Evolutionary conservation across 2,329 filamentous ascomycete species (phyloP).

Genomic region (Aspergillus arachidicola): DNA sequence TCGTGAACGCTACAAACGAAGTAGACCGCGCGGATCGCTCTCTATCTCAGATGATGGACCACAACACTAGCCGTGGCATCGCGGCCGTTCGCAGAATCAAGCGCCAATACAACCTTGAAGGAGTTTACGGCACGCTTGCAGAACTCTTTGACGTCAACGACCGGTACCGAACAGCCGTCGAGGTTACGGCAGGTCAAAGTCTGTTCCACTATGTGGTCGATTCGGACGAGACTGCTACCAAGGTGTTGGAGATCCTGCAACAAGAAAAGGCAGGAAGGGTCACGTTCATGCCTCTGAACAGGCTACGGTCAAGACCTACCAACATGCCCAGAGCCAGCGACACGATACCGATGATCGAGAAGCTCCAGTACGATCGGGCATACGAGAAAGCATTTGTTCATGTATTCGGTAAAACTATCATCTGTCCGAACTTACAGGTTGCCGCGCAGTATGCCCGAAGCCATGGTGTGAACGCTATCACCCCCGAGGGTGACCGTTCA

Average conservation of each 20-base stretch:
- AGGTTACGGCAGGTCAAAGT: slow-evolving; percentile 88
- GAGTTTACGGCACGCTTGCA: slow-evolving; percentile 88
- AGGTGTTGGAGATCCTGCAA: slow-evolving; percentile 77
- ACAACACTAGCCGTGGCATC: slow-evolving; percentile 81
- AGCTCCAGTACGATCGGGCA: slow-evolving; percentile 73
- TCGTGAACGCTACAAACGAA: slow-evolving; percentile 75
- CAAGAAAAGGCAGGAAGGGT: slow-evolving; percentile 80
- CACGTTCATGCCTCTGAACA: slow-evolving; percentile 91
- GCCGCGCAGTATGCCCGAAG: slow-evolving; percentile 90
- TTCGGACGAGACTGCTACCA: slow-evolving; percentile 81
- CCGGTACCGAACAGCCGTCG: slow-evolving; percentile 82
- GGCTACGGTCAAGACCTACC: slow-evolving; percentile 68
- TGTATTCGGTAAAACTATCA: slow-evolving; percentile 92
- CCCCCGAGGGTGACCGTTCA: slow-evolving; percentile 88
- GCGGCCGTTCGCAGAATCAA: slow-evolving; percentile 85
- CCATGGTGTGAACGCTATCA: slow-evolving; percentile 90
- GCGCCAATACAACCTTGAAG: slow-evolving; percentile 74
- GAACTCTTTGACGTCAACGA: slow-evolving; percentile 89
- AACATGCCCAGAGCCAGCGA: slow-evolving; percentile 86
- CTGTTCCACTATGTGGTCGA: slow-evolving; percentile 97
- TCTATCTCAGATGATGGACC: slow-evolving; percentile 84
- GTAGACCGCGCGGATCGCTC: slow-evolving; percentile 75
- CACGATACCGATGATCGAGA: slow-evolving; percentile 82
- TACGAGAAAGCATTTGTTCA: slow-evolving; percentile 89
- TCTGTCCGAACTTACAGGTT: slow-evolving; percentile 86